These are phyloP conservation scores for Nakazawaea pomicola DNA, from an alignment of 805 yeast genomes.

Conservation along the genomic window DNA sequence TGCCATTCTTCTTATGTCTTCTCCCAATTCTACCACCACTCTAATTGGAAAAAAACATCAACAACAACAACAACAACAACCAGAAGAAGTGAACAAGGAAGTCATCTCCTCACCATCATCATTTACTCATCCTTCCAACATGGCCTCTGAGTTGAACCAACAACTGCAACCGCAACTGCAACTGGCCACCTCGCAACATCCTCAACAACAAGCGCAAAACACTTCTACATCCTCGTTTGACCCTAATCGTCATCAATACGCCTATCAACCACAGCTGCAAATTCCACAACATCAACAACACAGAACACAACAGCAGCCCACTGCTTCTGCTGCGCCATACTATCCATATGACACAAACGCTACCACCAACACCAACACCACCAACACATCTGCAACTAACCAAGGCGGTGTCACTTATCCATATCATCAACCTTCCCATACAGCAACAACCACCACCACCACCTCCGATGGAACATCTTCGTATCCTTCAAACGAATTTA, in stretches of 20 bases:
- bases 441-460: not conserved
- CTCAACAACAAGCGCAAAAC: too few relatives aligned
- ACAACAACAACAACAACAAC: not conserved
- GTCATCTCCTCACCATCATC: not conserved
- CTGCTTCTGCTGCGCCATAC: not conserved
- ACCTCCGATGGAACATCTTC: too few relatives aligned
- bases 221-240: too few relatives aligned
- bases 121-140: not conserved
- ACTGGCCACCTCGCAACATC: too few relatives aligned
- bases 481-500: too few relatives aligned
- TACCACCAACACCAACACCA: conserved; percentile 1
- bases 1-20: too few relatives aligned
- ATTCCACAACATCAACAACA: not conserved
- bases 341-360: not conserved
- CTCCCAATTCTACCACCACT: too few relatives aligned
- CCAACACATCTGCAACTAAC: conserved; percentile 25
- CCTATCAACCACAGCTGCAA: too few relatives aligned
- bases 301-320: not conserved
- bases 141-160: not conserved
- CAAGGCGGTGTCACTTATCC: conserved; percentile 16
- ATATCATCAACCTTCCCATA: not conserved
- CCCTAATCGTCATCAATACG: too few relatives aligned
- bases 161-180: too few relatives aligned
- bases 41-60: too few relatives aligned
- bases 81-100: too few relatives aligned